These are phyloP conservation scores for Podospora appendiculata DNA, from an alignment of 495 filamentous ascomycete genomes.

Conservation along the genomic window DNA sequence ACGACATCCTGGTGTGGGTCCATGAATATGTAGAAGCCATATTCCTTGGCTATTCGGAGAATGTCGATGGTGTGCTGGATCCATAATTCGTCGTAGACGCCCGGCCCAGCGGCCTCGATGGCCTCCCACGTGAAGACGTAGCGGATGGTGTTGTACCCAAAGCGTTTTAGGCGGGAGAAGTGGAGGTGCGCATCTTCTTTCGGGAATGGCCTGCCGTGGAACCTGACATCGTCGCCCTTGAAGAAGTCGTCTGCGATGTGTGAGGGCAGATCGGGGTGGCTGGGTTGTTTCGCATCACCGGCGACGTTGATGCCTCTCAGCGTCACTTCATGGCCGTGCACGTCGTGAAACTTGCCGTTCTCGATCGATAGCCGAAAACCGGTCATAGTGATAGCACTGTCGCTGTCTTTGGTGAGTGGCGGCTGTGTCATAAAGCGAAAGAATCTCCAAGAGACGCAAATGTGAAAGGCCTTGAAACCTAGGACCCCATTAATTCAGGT, in stretches of 20 bases:
- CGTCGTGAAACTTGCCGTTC: conserved; percentile 67
- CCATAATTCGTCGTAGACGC: conserved; percentile 91
- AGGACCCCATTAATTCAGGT: too few relatives aligned
- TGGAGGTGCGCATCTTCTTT: conserved; percentile 77
- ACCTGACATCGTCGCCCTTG: conserved; percentile 86
- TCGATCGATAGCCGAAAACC: conserved; percentile 64
- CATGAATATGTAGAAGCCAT: conserved; percentile 95
- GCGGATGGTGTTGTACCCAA: conserved; percentile 90
- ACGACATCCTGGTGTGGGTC: conserved; percentile 96
- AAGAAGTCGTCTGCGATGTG: conserved; percentile 76
- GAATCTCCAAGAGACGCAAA: background rate
- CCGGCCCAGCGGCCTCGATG: conserved; percentile 92
- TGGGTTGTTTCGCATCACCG: conserved; percentile 61
- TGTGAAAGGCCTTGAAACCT: too few relatives aligned
- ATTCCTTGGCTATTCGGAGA: conserved; percentile 73
- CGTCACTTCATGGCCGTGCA: conserved; percentile 46
- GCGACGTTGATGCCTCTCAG: conserved; percentile 60
- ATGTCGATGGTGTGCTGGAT: conserved; percentile 82
- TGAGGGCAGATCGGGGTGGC: conserved; percentile 69
- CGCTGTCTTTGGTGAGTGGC: background rate
- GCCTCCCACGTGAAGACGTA: conserved; percentile 99
- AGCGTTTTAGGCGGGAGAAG: conserved; percentile 77
- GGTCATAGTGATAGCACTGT: conserved; percentile 26
- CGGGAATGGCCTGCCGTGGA: conserved; percentile 76
- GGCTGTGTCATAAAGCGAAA: background rate